Base-by-base conservation (phyloP, 768 basidiomycete species). In the Suillus brevipes region DNA sequence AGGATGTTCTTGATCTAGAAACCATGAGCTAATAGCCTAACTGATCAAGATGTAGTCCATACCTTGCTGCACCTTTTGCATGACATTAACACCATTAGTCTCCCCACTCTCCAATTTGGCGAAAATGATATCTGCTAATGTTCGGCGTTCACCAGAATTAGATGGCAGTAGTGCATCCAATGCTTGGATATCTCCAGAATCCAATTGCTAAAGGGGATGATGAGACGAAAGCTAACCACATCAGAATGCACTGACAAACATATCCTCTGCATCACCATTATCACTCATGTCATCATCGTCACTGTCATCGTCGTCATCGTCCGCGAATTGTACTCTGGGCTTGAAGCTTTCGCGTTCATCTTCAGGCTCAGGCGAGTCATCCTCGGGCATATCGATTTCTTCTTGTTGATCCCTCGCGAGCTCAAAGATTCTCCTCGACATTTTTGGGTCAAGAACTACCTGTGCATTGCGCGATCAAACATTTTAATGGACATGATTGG, bases 41-140 rank as follows among this genome's bases (percentile, higher is more conserved):
- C 7, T 55, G 7, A 13, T 28, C 36, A 53, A 49, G 57, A 59
- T 56, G 20, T 62, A 8, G 14, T 52, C 65, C 61, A 34, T 63
- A 87, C 88, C 86, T 83, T 84, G 87, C 34, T 83, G 81, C 9
- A 86, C 83, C 70, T 87, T 87, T 73, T 84, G 84, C 62, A 88
- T 87, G 36, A 84, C 79, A 12, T 85, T 82, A 9, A 86, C 75
- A 53, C 81, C 80, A 5, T 82, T 75, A 67, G 89, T 87, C 59
- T 65, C 61, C 14, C 80, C 83, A 64, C 83, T 85, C 65, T 96
- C 90, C 28, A 99, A 82, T 79, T 98, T 98, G 31, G 92, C 85
- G 73, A 99, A 94, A 65, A 99, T 99, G n/a, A 99, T 83, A 75
- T 99, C 97, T 37, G 97, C 97, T 37, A 99, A 80, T 3, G 97